Evolutionary conservation across 495 filamentous ascomycete species (phyloP), one percentile per base, ranked within the genome.

Genomic region (Aspergillus hancockii): DNA sequence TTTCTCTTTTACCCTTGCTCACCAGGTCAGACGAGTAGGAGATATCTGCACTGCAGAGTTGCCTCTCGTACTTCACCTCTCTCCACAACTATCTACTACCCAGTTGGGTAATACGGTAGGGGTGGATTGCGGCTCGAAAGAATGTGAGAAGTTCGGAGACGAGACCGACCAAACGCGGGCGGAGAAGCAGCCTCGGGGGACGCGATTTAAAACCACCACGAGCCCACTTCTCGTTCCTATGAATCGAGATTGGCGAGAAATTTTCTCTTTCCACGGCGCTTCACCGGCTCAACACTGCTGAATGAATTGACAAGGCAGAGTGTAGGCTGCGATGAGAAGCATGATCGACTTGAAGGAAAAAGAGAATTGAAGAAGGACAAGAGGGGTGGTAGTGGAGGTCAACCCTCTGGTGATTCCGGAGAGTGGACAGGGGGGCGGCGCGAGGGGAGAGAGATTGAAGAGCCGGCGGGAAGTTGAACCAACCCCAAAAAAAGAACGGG

Each of bases 11-110:
- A 23, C 49, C 52, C 18, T 57, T 56, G 50, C 46, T 30, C 36
- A 55, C 54, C 12, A n/a, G 54, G 57, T 19, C 57, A 64, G 47
- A 60, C 12, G 43, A 52, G 38, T 23, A 28, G 19, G 36, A 56
- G 45, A 47, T 59, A 63, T 63, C 65, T 67, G 65, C 65, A 55
- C 65, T 64, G 65, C 65, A 67, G 65, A 64, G 62, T 61, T 62
- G 59, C 57, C 57, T 60, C 23, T 63, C 36, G 32, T 52, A 49
- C 54, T 55, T 60, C 43, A 30, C 34, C 51, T 58, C 61, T 55
- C 32, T 51, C 54, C 47, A 43, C 49, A 31, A 54, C 40, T 55
- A 52, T 58, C 36, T 22, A 34, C 61, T 60, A 47, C 54, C 64
- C 52, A 52, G 58, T 54, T 59, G 55, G 52, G 60, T 28, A 52